A percentile compares a stretch with the other conserved stretches of the same genome.
These are phyloP conservation scores for Nepenthes alata DNA, from an alignment of 179 eudicot genomes.

Conservation along the genomic window DNA sequence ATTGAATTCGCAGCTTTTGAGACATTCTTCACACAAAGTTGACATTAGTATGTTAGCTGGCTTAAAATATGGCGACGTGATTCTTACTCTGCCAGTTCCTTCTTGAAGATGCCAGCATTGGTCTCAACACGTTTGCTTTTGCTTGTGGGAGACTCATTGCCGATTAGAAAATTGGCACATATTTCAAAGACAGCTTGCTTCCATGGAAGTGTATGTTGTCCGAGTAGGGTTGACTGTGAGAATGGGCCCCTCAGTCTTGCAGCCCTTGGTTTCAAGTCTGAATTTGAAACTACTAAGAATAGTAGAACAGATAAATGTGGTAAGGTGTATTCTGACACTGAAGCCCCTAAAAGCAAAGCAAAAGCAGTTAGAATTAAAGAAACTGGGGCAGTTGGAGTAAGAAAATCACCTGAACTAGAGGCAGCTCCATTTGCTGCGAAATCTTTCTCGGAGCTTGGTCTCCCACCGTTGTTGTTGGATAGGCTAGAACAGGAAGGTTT, in stretches of 20 bases:
- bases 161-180: constrained; percentile 27
- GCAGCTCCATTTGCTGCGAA: constrained; percentile 67
- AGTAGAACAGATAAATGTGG: background rate
- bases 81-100: constrained; percentile 1
- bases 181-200: constrained; percentile 29
- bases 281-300: constrained; percentile 13
- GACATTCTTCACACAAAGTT: too few relatives aligned
- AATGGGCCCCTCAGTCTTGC: constrained; percentile 52
- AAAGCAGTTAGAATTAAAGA: constrained; percentile 23
- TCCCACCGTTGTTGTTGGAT: constrained; percentile 55
- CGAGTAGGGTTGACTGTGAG: constrained; percentile 17
- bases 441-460: constrained; percentile 78
- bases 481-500: constrained; percentile 70
- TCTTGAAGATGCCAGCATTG: constrained; percentile 38
- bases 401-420: constrained; percentile 40
- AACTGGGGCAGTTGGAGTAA: constrained; percentile 11
- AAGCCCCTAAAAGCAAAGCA: constrained; percentile 31
- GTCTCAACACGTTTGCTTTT: constrained; percentile 50
- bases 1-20: background rate
- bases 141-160: constrained; percentile 46
- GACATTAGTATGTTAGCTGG: background rate
- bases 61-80: background rate
- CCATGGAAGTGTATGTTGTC: constrained; percentile 23
- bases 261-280: constrained; percentile 44
- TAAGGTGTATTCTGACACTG: constrained; percentile 14